Percentiles rank a stretch among this genome's conserved stretches.
Conservation (phyloP, 73 alveolate genomes). For the Symbiodinium natans region DNA sequence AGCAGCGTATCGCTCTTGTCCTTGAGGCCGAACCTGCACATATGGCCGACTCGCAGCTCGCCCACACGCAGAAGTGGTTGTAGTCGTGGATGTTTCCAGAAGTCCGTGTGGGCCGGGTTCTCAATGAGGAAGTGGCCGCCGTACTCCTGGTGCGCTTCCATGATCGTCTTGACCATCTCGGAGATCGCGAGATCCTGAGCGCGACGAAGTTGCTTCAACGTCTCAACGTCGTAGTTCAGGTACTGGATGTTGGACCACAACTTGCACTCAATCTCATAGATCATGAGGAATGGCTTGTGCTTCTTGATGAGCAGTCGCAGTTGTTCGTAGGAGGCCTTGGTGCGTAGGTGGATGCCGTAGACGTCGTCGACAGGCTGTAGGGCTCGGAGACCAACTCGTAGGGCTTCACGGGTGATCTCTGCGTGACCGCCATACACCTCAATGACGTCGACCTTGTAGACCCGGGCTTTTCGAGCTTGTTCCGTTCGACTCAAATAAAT, state of each 20-base stretch:
- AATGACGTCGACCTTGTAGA: not conserved
- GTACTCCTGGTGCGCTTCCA: not conserved
- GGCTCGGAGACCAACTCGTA: not conserved
- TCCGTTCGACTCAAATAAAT: not conserved
- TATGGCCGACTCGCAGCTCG: not conserved
- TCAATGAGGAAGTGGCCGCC: constrained; percentile 14
- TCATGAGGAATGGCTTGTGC: not conserved
- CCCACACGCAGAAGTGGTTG: not conserved
- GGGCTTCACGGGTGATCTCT: not conserved
- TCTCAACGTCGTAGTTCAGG: not conserved
- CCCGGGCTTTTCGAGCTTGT: not conserved
- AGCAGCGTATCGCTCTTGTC: not conserved
- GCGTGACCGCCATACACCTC: constrained; percentile 13
- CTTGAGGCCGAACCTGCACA: not conserved
- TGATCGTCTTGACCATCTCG: not conserved
- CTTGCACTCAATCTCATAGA: not conserved
- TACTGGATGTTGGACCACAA: not conserved
- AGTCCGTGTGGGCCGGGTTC: not conserved
- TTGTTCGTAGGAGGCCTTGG: too few species aligned
- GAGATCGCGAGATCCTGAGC: not conserved
- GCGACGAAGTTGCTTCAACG: not conserved
- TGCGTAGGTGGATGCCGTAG: too few species aligned
- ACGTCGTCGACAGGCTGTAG: constrained; percentile 21
- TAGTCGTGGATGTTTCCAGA: not conserved
- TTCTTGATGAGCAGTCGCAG: not conserved